A percentile compares a stretch with the other conserved stretches of the same genome.
Conservation (phyloP, 1,284 basidiomycete species). For the Cryptococcus sp. region DNA sequence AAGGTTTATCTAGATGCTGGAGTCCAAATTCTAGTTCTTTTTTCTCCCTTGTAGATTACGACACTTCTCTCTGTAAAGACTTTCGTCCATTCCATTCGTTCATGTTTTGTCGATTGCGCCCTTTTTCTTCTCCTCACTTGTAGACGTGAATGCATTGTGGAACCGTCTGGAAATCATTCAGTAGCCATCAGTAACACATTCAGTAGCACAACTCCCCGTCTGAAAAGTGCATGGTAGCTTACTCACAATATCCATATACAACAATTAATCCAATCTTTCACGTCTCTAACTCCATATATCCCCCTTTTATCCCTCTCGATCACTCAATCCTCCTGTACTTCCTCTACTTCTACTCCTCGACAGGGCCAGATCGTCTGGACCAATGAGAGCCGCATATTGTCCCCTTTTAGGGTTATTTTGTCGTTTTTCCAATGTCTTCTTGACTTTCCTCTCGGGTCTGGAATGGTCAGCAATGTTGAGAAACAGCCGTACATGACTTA, state of each 20-base stretch:
- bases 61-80: too few relatives aligned
- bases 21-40: too few relatives aligned
- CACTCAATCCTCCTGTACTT: conserved; percentile 12
- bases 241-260: neutral
- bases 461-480: neutral
- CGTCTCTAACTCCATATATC: neutral
- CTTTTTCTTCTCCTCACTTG: too few relatives aligned
- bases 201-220: too few relatives aligned
- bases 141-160: too few relatives aligned
- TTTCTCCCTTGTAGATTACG: too few relatives aligned
- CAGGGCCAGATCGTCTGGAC: conserved; percentile 33
- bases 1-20: too few relatives aligned
- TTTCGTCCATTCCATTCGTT: too few relatives aligned
- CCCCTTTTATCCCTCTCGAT: neutral
- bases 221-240: too few relatives aligned
- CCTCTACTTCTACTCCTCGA: conserved; percentile 38
- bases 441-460: conserved; percentile 77
- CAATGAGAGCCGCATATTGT: conserved; percentile 54
- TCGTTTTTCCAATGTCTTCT: conserved; percentile 73
- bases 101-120: too few relatives aligned
- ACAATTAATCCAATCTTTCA: neutral
- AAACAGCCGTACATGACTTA: conserved; percentile 10
- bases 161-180: too few relatives aligned
- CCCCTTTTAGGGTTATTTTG: conserved; percentile 78
- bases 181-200: too few relatives aligned